Evolutionary conservation across 1,284 basidiomycete species (phyloP).

Genomic region (Irpex rosettiformis): DNA sequence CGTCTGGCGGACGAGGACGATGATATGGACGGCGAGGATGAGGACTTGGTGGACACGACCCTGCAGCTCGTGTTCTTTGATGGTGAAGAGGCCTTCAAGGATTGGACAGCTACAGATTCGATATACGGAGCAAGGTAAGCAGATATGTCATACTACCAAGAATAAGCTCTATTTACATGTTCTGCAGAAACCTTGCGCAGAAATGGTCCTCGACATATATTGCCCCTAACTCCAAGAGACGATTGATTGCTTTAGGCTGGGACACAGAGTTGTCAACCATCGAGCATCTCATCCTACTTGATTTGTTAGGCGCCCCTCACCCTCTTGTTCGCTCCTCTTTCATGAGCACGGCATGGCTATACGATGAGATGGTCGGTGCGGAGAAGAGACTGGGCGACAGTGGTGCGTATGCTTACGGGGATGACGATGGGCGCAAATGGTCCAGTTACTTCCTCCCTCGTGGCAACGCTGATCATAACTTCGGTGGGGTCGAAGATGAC

Average conservation of each 20-base stretch:
- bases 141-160: not conserved
- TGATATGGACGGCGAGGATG: slow-evolving; percentile 59
- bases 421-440: slow-evolving; percentile 40
- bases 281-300: slow-evolving; percentile 87
- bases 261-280: slow-evolving; percentile 73
- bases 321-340: slow-evolving; percentile 80
- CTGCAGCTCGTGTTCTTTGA: slow-evolving; percentile 97
- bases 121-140: slow-evolving; percentile 88
- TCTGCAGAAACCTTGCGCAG: slow-evolving; percentile 76
- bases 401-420: slow-evolving; percentile 51
- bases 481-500: slow-evolving; percentile 86
- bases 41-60: slow-evolving; percentile 78
- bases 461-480: slow-evolving; percentile 33
- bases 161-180: slow-evolving; percentile 4
- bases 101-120: slow-evolving; percentile 89
- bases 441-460: slow-evolving; percentile 63
- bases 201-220: slow-evolving; percentile 77
- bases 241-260: slow-evolving; percentile 46
- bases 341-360: slow-evolving; percentile 90
- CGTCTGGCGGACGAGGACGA: slow-evolving; percentile 51
- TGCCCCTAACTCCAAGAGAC: slow-evolving; percentile 55
- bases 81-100: slow-evolving; percentile 93
- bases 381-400: slow-evolving; percentile 65
- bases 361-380: slow-evolving; percentile 64
- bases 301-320: slow-evolving; percentile 76